Conservation (phyloP, 148 eudicot genomes). For the Simmondsia chinensis region DNA sequence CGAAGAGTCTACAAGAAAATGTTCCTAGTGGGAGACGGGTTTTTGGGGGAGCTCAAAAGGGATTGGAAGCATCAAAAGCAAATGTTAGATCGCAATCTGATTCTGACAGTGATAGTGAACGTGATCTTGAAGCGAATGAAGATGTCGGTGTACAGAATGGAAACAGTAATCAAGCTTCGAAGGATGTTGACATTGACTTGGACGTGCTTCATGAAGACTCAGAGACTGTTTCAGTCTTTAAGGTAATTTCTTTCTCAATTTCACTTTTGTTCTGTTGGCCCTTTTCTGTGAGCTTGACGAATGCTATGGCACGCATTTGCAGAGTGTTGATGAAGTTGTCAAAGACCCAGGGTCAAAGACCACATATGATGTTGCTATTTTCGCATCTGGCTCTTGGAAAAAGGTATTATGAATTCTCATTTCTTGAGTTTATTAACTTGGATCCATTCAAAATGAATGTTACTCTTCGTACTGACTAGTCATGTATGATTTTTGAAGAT, state of each 20-base stretch:
- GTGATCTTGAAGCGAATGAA: constrained; percentile 36
- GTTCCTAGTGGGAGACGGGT: constrained; percentile 60
- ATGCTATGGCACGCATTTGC: constrained; percentile 9
- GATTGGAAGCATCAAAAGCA: constrained; percentile 23
- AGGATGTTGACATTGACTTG: constrained; percentile 48
- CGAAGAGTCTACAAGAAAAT: constrained; percentile 18
- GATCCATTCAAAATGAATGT: neutral
- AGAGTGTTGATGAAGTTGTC: constrained; percentile 50
- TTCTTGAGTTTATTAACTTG: no score
- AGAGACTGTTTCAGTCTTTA: constrained; percentile 40
- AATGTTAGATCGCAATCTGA: constrained; percentile 38
- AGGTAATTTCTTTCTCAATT: constrained; percentile 32
- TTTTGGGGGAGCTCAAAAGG: constrained; percentile 58
- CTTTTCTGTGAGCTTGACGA: constrained; percentile 11
- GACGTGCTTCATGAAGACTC: constrained; percentile 65
- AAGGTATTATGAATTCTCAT: no score
- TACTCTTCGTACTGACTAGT: neutral
- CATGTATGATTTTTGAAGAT: constrained; percentile 16
- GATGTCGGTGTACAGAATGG: constrained; percentile 15
- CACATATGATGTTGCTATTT: constrained; percentile 69
- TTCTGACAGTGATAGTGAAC: constrained; percentile 75
- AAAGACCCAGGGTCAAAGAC: constrained; percentile 57
- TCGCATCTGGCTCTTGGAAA: constrained; percentile 67
- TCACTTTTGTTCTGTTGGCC: constrained; percentile 1
- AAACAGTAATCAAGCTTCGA: constrained; percentile 17